Percentiles rank a stretch among this genome's conserved stretches.
phyloP scores from a whole-genome alignment of 345 rosid genomes.

The Hibiscus trionum region DNA sequence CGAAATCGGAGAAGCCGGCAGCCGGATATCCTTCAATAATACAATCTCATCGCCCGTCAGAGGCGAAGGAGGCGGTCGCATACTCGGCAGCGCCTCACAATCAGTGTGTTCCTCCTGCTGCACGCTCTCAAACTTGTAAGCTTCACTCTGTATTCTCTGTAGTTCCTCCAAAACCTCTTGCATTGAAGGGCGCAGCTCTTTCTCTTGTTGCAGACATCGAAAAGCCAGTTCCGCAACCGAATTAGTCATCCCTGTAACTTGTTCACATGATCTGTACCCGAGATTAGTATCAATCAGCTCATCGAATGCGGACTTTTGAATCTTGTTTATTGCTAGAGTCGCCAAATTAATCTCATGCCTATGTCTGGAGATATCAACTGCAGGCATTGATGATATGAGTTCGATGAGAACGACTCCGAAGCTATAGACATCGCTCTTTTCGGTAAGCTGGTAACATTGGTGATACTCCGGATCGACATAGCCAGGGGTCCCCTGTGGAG shows the following conservation, averaged over 20 bases:
- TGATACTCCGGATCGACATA: conserved; percentile 65
- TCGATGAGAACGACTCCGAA: conserved; percentile 67
- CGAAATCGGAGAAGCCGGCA: conserved; percentile 46
- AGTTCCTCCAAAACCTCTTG: conserved; percentile 38
- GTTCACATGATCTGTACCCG: conserved; percentile 34
- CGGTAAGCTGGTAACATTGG: conserved; percentile 51
- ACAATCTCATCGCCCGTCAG: conserved; percentile 26
- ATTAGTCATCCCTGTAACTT: conserved; percentile 34
- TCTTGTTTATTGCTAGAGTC: conserved; percentile 47
- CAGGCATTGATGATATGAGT: conserved; percentile 58
- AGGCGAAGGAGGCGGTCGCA: conserved; percentile 31
- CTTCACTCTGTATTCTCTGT: conserved; percentile 25
- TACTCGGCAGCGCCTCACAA: conserved; percentile 4
- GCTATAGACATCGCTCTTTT: conserved; percentile 67
- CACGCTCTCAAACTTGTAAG: conserved; percentile 11
- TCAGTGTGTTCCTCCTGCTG: not conserved
- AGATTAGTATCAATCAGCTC: conserved; percentile 50
- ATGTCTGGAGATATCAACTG: conserved; percentile 50
- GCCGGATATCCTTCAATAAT: conserved; percentile 24
- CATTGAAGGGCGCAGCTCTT: conserved; percentile 53
- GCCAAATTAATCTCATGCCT: conserved; percentile 53
- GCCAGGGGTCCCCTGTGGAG: conserved; percentile 73
- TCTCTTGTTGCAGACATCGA: conserved; percentile 51
- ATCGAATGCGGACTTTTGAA: conserved; percentile 27
- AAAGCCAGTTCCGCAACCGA: conserved; percentile 54